Conservation (phyloP, 768 basidiomycete genomes). For the Mycena belliarum region DNA sequence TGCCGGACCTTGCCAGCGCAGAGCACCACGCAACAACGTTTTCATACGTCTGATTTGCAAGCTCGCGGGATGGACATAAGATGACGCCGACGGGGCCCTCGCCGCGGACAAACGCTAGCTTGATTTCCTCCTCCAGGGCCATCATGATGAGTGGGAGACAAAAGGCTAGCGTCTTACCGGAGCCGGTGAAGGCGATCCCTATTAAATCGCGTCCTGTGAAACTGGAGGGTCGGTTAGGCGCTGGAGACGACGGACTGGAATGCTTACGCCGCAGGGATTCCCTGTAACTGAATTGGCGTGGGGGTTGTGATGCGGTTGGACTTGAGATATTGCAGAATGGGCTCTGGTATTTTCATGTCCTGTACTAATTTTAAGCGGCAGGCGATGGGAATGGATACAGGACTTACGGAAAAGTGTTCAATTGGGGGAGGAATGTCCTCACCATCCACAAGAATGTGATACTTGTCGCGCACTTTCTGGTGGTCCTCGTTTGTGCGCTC, state of each 20-base stretch:
- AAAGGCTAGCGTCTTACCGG: constrained; percentile 98
- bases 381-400: not conserved
- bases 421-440: constrained; percentile 94
- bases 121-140: constrained; percentile 90
- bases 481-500: constrained; percentile 70
- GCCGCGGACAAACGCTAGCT: constrained; percentile 85
- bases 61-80: constrained; percentile 94
- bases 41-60: constrained; percentile 96
- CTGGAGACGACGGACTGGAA: constrained; percentile 4
- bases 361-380: constrained; percentile 31
- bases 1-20: constrained; percentile 75
- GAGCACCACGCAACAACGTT: constrained; percentile 86
- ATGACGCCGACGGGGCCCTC: constrained; percentile 98
- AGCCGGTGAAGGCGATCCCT: constrained; percentile 98
- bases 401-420: constrained; percentile 73
- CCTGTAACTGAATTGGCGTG: constrained; percentile 96
- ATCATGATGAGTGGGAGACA: constrained; percentile 98
- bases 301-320: constrained; percentile 83
- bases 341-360: constrained; percentile 98
- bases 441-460: constrained; percentile 94
- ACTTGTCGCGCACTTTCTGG: constrained; percentile 78
- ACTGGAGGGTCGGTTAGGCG: constrained; percentile 41
- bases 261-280: constrained; percentile 89
- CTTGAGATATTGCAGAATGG: constrained; percentile 80
- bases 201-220: constrained; percentile 97